phyloP scores from a whole-genome alignment of 129 eudicot genomes.

The Flaveria sonorensis region DNA sequence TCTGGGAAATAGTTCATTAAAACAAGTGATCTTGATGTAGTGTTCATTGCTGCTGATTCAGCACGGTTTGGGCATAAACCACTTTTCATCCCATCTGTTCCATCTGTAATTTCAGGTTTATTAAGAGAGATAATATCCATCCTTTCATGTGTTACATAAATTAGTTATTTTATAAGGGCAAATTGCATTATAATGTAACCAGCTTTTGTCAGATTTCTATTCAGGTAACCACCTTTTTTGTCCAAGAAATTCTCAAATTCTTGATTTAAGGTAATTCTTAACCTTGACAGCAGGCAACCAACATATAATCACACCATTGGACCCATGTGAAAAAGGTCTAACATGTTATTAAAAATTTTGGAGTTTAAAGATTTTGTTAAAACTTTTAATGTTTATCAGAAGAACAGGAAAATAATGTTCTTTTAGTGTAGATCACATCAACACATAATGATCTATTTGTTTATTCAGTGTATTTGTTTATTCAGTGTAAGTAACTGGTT shows the following conservation, averaged over 20 bases:
- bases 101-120: constrained; percentile 61
- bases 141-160: not conserved
- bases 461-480: no score
- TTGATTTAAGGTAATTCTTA: not conserved
- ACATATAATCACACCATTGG: not conserved
- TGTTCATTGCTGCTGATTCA: constrained; percentile 76
- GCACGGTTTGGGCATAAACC: constrained; percentile 91
- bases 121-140: not conserved
- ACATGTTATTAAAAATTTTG: not conserved
- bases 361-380: not conserved
- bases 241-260: not conserved
- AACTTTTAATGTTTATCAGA: not conserved
- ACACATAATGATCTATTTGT: not conserved
- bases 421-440: not conserved
- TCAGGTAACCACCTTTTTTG: not conserved
- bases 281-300: not conserved
- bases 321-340: not conserved
- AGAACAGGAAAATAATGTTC: not conserved
- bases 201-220: constrained; percentile 5
- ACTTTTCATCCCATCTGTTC: constrained; percentile 73
- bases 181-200: not conserved
- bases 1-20: constrained; percentile 83
- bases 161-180: constrained; percentile 7
- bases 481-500: not conserved
- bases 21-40: constrained; percentile 69